These are phyloP conservation scores for Mucuna pruriens DNA, from an alignment of 306 rosid species.

Conservation along the genomic window DNA sequence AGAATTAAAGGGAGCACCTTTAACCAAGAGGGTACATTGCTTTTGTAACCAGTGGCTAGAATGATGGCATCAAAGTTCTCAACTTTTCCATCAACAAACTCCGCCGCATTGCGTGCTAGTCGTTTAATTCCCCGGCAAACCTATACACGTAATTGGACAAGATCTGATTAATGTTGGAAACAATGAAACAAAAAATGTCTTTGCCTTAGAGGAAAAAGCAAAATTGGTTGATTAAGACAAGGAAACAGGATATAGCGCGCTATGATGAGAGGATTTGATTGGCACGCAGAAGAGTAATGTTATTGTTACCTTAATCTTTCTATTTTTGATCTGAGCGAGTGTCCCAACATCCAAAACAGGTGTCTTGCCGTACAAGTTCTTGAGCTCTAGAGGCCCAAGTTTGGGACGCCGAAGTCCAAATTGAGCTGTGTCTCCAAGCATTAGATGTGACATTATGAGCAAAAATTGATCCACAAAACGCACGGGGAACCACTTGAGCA, in stretches of 20 bases:
- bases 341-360: constrained; percentile 98
- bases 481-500: constrained; percentile 85
- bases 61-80: constrained; percentile 76
- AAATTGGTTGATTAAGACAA: constrained; percentile 35
- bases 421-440: constrained; percentile 85
- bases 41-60: constrained; percentile 84
- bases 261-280: constrained; percentile 14
- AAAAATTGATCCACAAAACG: constrained; percentile 79
- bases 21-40: constrained; percentile 86
- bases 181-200: constrained; percentile 8
- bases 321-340: constrained; percentile 69
- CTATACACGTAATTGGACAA: constrained; percentile 43
- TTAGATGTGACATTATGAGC: constrained; percentile 71
- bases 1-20: constrained; percentile 53
- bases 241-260: constrained; percentile 27
- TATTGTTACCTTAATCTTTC: constrained; percentile 75
- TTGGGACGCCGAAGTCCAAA: constrained; percentile 81
- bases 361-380: constrained; percentile 76
- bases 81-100: constrained; percentile 75
- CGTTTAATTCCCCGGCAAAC: constrained; percentile 74
- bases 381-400: constrained; percentile 86
- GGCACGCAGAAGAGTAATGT: neutral
- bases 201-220: neutral
- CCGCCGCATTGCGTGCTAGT: constrained; percentile 61
- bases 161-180: constrained; percentile 36